Percentiles rank a stretch among this genome's conserved stretches.
Evolutionary conservation across 768 basidiomycete species (phyloP).

Genomic region (Termitomyces bulborhizus): DNA sequence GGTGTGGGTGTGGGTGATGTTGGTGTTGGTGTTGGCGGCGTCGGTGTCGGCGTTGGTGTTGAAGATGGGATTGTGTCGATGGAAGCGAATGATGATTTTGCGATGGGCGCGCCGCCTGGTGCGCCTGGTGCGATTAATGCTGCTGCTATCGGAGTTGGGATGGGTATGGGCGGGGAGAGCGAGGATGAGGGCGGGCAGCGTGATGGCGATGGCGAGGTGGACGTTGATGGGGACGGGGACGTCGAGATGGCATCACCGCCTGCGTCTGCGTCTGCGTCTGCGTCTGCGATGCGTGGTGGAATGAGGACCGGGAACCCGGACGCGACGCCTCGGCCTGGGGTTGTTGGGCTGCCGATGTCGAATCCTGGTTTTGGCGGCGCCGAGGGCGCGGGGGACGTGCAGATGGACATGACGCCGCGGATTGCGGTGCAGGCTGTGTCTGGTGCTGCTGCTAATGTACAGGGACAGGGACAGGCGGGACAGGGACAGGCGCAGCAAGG

Average conservation of each 20-base stretch:
- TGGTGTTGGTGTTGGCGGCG: constrained; percentile 45
- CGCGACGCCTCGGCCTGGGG: constrained; percentile 58
- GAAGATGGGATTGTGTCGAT: constrained; percentile 74
- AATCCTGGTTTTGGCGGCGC: too few species aligned
- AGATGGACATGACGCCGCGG: not conserved
- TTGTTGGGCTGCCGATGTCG: constrained; percentile 38
- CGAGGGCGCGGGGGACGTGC: not conserved
- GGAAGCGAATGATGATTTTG: constrained; percentile 82
- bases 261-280: not conserved
- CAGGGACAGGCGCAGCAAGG: not conserved
- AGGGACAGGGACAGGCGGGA: not conserved
- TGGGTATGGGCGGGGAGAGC: constrained; percentile 20
- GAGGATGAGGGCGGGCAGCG: constrained; percentile 18
- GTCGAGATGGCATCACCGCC: constrained; percentile 14
- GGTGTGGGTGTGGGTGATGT: constrained; percentile 29
- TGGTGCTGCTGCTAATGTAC: not conserved
- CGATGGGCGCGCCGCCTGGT: constrained; percentile 86
- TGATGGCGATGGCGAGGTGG: constrained; percentile 18
- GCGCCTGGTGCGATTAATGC: constrained; percentile 70
- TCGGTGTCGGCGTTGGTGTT: constrained; percentile 39
- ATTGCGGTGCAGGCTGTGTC: too few species aligned
- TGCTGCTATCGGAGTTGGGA: constrained; percentile 17
- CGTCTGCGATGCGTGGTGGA: not conserved
- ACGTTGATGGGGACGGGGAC: constrained; percentile 7
- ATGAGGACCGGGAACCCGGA: constrained; percentile 35